phyloP scores from a whole-genome alignment of 768 basidiomycete genomes.

The Cystofilobasidium bisporidii region DNA sequence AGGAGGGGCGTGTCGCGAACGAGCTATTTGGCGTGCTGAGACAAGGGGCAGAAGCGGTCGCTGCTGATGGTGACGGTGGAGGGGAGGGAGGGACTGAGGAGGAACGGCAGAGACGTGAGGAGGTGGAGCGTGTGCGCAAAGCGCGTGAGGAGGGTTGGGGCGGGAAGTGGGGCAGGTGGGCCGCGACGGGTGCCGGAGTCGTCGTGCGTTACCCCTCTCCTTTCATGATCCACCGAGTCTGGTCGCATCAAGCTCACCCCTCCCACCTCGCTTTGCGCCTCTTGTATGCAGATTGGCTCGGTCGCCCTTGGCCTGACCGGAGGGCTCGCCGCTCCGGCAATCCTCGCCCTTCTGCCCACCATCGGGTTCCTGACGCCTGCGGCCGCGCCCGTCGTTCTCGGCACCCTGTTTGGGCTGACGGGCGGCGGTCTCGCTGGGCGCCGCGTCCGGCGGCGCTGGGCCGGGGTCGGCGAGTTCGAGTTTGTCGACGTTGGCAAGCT shows the following conservation, averaged over 20 bases:
- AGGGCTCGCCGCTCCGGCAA: conserved; percentile 43
- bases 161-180: conserved; percentile 38
- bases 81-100: conserved; percentile 31
- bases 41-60: background rate
- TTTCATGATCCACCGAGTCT: too few relatives aligned
- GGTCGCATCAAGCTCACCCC: background rate
- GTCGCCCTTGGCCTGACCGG: conserved; percentile 43
- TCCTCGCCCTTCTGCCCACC: conserved; percentile 41
- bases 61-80: conserved; percentile 13
- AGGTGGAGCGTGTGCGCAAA: conserved; percentile 36
- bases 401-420: conserved; percentile 42
- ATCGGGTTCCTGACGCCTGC: conserved; percentile 38
- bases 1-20: conserved; percentile 28
- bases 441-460: conserved; percentile 41
- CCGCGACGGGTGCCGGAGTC: conserved; percentile 42
- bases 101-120: conserved; percentile 27
- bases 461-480: conserved; percentile 42
- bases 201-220: conserved; percentile 29
- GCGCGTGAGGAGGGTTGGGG: conserved; percentile 42
- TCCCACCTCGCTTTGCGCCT: background rate
- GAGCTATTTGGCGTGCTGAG: conserved; percentile 30
- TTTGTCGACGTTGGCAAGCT: conserved; percentile 41
- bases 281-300: conserved; percentile 34
- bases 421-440: conserved; percentile 42
- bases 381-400: conserved; percentile 41